These are phyloP conservation scores for Hypoxylon sp. DNA, from an alignment of 2,329 filamentous ascomycete genomes.

Conservation along the genomic window DNA sequence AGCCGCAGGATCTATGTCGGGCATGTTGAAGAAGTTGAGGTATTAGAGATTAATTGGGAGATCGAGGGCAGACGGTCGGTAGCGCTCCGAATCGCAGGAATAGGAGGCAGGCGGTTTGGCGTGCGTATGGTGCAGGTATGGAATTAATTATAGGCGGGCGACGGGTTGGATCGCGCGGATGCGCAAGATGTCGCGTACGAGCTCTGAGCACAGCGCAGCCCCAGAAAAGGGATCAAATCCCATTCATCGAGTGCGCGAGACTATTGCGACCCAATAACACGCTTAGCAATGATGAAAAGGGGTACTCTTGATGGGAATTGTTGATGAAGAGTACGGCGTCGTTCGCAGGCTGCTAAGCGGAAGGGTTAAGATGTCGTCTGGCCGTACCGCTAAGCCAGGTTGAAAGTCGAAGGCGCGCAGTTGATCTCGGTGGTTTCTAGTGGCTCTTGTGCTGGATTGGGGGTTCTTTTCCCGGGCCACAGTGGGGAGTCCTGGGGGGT, in stretches of 20 bases:
- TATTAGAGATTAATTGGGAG: conserved; percentile 27
- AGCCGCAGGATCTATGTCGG: conserved; percentile 75
- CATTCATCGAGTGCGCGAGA: conserved; percentile 37
- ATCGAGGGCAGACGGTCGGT: conserved; percentile 23
- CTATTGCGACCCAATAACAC: conserved; percentile 38
- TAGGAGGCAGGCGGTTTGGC: not conserved
- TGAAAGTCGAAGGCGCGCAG: no score
- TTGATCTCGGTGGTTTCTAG: no score
- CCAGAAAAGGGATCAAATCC: conserved; percentile 40
- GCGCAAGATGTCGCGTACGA: conserved; percentile 37
- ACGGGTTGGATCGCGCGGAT: conserved; percentile 29
- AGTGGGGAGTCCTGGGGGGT: no score
- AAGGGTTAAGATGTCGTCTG: conserved; percentile 26
- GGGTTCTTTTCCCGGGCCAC: no score
- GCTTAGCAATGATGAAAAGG: conserved; percentile 34
- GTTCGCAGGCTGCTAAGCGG: conserved; percentile 27
- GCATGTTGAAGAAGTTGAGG: conserved; percentile 55
- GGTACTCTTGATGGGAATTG: conserved; percentile 22
- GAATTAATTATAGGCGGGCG: conserved; percentile 39
- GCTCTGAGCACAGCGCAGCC: conserved; percentile 40
- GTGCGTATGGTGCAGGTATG: no score
- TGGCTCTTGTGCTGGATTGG: no score
- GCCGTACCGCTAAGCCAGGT: no score
- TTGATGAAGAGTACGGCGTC: conserved; percentile 36
- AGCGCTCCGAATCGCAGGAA: conserved; percentile 9